These are phyloP conservation scores for Forsythia viridissima DNA, from an alignment of 257 asterid genomes.

Conservation along the genomic window DNA sequence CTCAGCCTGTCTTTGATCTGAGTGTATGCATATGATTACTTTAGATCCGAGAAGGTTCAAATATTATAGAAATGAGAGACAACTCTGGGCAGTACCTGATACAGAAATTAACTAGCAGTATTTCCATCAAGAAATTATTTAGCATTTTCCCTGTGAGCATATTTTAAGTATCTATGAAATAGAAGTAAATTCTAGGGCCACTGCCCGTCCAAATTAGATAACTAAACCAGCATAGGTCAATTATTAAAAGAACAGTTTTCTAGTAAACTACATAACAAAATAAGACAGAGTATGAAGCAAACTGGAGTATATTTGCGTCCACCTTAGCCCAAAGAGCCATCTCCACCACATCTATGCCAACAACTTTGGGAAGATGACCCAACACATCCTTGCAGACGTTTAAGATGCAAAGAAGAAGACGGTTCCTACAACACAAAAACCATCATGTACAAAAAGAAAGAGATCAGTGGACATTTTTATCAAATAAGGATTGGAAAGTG, in stretches of 20 bases:
- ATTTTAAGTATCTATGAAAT: not conserved
- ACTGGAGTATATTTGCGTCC: slow-evolving; percentile 16
- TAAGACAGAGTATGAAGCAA: slow-evolving; percentile 18
- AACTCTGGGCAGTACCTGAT: not conserved
- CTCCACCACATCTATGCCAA: slow-evolving; percentile 97
- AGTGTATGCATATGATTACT: not conserved
- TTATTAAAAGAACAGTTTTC: not conserved
- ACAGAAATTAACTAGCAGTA: slow-evolving; percentile 1
- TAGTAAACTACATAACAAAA: not conserved
- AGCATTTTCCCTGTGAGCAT: not conserved
- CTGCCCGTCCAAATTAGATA: slow-evolving; percentile 10
- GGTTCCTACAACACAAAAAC: slow-evolving; percentile 59
- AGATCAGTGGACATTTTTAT: slow-evolving; percentile 5
- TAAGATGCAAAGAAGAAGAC: slow-evolving; percentile 75
- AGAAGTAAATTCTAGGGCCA: slow-evolving; percentile 5
- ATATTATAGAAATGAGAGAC: not conserved
- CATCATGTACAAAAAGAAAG: slow-evolving; percentile 17
- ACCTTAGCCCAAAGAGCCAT: slow-evolving; percentile 99
- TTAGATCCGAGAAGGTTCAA: not conserved
- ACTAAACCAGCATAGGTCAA: slow-evolving; percentile 4
- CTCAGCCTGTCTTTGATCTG: not conserved
- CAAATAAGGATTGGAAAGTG: slow-evolving; percentile 7
- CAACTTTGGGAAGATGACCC: slow-evolving; percentile 92
- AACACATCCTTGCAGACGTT: slow-evolving; percentile 81
- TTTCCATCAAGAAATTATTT: slow-evolving; percentile 5